Base-by-base conservation (phyloP, 2,329 filamentous ascomycete genomes). In the Dryadomyces quercivorus region DNA sequence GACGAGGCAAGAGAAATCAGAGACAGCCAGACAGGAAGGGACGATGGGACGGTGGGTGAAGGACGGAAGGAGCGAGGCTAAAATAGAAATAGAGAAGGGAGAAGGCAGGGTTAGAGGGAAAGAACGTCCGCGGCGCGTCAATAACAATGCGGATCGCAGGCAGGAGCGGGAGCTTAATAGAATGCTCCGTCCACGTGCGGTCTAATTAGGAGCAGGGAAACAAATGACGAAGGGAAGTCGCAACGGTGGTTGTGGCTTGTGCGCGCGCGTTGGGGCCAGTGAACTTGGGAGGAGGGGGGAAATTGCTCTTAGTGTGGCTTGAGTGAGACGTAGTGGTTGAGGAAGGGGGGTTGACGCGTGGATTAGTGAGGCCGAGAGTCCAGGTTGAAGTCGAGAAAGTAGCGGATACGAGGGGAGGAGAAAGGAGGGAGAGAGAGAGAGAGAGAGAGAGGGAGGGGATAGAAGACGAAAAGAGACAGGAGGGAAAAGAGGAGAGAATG, bases 41-140 rank as follows among this genome's bases (percentile, higher is more conserved):
- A n/a, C 42, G 42, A 44, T 16, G 20, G 31, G 46, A 38, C 40
- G 15, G 40, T 38, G 12, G 15, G 8, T 13, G 40, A 38, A 20
- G 38, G 21, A 34, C 20, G 26, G 34, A 50, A 51, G 50, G 48
- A 26, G 34, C 21, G 51, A 43, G 26, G 31, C 20, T 15, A 43
- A 50, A 31, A 31, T 21, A 38, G 36, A 16, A 40, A 40, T 16
- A 40, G 36, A 40, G 4, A 16, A 16, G 36, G 36, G 36, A 40
- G 36, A 40, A 40, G 36, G 36, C 10, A 16, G 10, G 36, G 10
- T 6, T 13, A 40, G 46, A 57, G 57, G 50, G 57, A 36, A 59
- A 53, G 44, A 57, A 57, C 51, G 51, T 55, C 52, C 55, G 57
- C 54, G 57, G 55, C 57, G 56, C 58, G 57, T 60, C 58, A 58